Conservation (phyloP, 2,329 filamentous ascomycete species). For the Coleophoma crateriformis region DNA sequence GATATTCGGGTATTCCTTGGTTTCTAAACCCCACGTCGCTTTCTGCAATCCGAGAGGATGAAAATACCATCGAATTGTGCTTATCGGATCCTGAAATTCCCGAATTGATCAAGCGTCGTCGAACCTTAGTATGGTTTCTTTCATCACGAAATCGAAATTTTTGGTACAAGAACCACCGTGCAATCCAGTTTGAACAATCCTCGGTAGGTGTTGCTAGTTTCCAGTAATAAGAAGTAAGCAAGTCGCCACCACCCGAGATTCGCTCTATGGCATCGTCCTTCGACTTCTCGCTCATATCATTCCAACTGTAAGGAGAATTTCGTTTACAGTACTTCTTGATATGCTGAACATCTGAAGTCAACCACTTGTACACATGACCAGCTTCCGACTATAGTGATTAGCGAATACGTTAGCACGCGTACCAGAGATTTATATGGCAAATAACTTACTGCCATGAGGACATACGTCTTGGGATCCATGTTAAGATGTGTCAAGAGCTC, state of each 20-base stretch:
- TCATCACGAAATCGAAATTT: not conserved
- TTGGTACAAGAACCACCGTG: slow-evolving; percentile 24
- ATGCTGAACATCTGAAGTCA: slow-evolving; percentile 21
- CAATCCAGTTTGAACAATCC: slow-evolving; percentile 25
- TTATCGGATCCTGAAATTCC: too few species aligned
- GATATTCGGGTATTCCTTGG: too few species aligned
- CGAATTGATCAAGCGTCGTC: too few species aligned
- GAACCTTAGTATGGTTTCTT: not conserved
- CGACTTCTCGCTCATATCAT: slow-evolving; percentile 23
- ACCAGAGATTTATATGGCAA: not conserved
- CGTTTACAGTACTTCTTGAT: slow-evolving; percentile 24
- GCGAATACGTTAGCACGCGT: too few species aligned
- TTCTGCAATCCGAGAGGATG: too few species aligned
- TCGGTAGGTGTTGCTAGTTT: slow-evolving; percentile 12
- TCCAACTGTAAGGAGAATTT: slow-evolving; percentile 26
- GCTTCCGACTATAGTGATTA: slow-evolving; percentile 23
- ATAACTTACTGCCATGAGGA: not conserved
- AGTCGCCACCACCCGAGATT: slow-evolving; percentile 15
- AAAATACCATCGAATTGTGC: too few species aligned
- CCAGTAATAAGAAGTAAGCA: slow-evolving; percentile 22
- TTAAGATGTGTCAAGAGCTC: not conserved
- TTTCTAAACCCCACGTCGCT: too few species aligned
- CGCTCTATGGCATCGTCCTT: slow-evolving; percentile 23
- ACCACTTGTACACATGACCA: slow-evolving; percentile 22
- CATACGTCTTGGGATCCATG: not conserved